phyloP scores from a whole-genome alignment of 1,284 basidiomycete genomes.

The Lentinus polychrous region DNA sequence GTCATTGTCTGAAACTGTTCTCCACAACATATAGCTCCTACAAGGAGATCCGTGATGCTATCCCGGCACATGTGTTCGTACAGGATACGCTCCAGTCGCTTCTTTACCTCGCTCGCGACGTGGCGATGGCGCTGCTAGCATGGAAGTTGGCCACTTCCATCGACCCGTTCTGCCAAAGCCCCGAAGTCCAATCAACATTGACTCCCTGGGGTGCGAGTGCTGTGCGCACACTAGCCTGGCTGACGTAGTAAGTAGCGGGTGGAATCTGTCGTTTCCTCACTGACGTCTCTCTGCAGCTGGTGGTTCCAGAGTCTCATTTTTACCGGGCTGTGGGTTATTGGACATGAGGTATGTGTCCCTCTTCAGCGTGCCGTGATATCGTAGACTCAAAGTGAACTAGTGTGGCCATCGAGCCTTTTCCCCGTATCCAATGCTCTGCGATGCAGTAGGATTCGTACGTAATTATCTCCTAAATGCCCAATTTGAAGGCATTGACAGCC shows the following conservation, averaged over 20 bases:
- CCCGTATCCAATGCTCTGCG: conserved; percentile 1
- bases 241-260: conserved; percentile 31
- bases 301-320: conserved; percentile 31
- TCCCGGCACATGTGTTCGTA: conserved; percentile 32
- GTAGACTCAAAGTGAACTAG: not conserved
- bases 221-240: conserved; percentile 30
- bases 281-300: conserved; percentile 30
- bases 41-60: conserved; percentile 42
- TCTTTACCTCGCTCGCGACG: conserved; percentile 6
- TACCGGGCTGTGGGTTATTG: conserved; percentile 11
- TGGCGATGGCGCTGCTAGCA: not conserved
- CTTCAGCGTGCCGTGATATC: not conserved
- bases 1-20: too few relatives aligned
- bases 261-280: not conserved
- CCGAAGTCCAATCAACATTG: not conserved
- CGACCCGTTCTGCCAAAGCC: conserved; percentile 3
- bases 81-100: conserved; percentile 1
- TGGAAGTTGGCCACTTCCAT: conserved; percentile 4
- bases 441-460: conserved; percentile 9
- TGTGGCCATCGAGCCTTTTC: conserved; percentile 10
- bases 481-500: not conserved
- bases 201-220: conserved; percentile 20
- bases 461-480: not conserved
- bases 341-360: conserved; percentile 7
- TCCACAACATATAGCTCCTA: too few relatives aligned